These are phyloP conservation scores for Erythrophleum ivorense DNA, from an alignment of 331 rosid species.

Conservation along the genomic window DNA sequence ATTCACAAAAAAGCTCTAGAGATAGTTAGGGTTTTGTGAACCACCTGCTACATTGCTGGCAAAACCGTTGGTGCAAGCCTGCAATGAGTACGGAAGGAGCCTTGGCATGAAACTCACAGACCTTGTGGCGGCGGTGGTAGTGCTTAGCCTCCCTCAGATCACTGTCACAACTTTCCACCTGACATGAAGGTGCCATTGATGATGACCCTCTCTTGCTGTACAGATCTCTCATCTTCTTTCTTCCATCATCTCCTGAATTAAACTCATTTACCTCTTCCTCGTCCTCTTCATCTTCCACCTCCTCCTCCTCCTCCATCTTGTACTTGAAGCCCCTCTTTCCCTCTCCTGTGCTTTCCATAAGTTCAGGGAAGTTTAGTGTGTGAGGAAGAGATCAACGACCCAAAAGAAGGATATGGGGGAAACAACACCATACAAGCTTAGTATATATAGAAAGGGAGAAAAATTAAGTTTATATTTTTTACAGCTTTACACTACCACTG, in stretches of 20 bases:
- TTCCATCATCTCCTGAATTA: conserved; percentile 57
- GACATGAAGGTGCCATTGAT: conserved; percentile 63
- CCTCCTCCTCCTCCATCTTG: conserved; percentile 56
- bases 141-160: conserved; percentile 72
- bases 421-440: conserved; percentile 23
- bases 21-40: conserved; percentile 60
- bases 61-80: conserved; percentile 72
- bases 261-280: conserved; percentile 32
- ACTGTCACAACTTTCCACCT: conserved; percentile 69
- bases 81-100: conserved; percentile 62
- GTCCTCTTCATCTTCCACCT: conserved; percentile 53
- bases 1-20: neutral
- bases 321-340: conserved; percentile 58
- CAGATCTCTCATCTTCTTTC: conserved; percentile 42
- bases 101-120: conserved; percentile 85
- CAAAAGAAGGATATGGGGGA: conserved; percentile 23
- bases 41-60: conserved; percentile 99
- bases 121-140: conserved; percentile 86
- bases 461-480: neutral
- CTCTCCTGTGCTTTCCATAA: conserved; percentile 66
- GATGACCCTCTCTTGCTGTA: conserved; percentile 51
- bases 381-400: neutral
- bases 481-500: neutral
- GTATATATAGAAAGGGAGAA: conserved; percentile 44
- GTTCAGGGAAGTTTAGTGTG: neutral